phyloP scores from a whole-genome alignment of 495 filamentous ascomycete species.

The Patellaria atrata region DNA sequence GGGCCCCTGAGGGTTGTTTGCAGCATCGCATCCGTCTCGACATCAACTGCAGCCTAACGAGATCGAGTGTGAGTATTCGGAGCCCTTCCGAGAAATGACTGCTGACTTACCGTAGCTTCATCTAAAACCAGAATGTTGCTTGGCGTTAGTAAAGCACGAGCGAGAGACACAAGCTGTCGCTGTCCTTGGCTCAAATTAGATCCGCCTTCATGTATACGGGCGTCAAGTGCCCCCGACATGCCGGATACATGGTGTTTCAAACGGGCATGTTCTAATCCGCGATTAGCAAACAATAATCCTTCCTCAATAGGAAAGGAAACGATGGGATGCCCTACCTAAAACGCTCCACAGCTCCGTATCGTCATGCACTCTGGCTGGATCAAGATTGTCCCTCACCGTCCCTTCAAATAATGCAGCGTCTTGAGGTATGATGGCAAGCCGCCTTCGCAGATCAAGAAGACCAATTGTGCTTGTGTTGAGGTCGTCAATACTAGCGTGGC shows the following conservation, averaged over 20 bases:
- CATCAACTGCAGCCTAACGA: conserved; percentile 80
- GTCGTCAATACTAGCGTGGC: conserved; percentile 75
- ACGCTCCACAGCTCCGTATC: conserved; percentile 98
- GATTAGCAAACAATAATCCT: conserved; percentile 15
- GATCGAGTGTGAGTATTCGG: no score
- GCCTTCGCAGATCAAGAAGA: conserved; percentile 70
- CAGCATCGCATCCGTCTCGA: conserved; percentile 82
- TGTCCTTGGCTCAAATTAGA: conserved; percentile 70
- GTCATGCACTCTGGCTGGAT: conserved; percentile 88
- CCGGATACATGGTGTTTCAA: conserved; percentile 77
- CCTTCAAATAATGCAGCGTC: conserved; percentile 97
- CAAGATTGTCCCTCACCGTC: conserved; percentile 87
- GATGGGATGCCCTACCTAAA: conserved; percentile 48
- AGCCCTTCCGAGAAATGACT: no score
- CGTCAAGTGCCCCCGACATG: conserved; percentile 85
- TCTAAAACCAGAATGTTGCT: conserved; percentile 96
- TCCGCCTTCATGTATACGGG: conserved; percentile 81
- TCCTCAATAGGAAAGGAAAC: neutral
- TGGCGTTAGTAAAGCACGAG: conserved; percentile 82
- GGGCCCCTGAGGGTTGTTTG: conserved; percentile 48
- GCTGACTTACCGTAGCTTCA: conserved; percentile 60
- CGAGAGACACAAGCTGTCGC: conserved; percentile 83
- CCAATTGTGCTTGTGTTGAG: conserved; percentile 86
- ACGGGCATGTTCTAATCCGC: conserved; percentile 66
- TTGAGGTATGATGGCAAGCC: conserved; percentile 95